phyloP scores from a whole-genome alignment of 345 rosid genomes.

The Ricinus communis region DNA sequence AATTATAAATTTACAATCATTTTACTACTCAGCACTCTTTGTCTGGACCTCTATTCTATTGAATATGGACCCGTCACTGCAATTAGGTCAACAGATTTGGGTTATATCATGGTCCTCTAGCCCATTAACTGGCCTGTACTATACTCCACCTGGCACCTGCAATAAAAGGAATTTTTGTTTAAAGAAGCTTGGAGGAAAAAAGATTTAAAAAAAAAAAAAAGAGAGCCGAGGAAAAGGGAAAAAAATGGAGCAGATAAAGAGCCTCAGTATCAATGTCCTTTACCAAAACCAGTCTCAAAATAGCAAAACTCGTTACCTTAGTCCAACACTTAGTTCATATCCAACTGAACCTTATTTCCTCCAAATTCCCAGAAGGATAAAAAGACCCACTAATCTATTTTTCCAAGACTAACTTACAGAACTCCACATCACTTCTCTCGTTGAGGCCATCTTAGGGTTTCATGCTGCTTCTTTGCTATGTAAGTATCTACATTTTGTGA shows the following conservation, averaged over 20 bases:
- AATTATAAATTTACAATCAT: too few species aligned
- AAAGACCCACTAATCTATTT: background rate
- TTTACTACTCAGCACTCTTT: too few species aligned
- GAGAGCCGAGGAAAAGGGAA: background rate
- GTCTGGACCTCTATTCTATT: too few species aligned
- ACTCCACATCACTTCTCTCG: background rate
- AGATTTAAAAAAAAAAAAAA: background rate
- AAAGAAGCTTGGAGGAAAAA: background rate
- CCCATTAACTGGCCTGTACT: too few species aligned
- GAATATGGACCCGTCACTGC: too few species aligned
- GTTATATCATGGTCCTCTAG: too few species aligned
- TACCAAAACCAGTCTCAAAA: conserved; percentile 22
- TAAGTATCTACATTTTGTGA: conserved; percentile 16
- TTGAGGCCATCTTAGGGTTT: conserved; percentile 24
- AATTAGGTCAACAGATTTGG: too few species aligned
- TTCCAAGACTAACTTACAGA: background rate
- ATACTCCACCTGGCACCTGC: background rate
- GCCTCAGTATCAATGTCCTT: background rate
- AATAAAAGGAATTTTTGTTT: background rate
- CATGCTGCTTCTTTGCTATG: conserved; percentile 21
- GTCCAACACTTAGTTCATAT: background rate
- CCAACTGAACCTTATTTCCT: background rate
- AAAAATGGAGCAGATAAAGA: conserved; percentile 34
- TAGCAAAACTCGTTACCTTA: conserved; percentile 12
- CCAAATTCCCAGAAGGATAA: conserved; percentile 14